These are phyloP conservation scores for Teunomyces panamensis DNA, from an alignment of 805 yeast species.

Conservation along the genomic window DNA sequence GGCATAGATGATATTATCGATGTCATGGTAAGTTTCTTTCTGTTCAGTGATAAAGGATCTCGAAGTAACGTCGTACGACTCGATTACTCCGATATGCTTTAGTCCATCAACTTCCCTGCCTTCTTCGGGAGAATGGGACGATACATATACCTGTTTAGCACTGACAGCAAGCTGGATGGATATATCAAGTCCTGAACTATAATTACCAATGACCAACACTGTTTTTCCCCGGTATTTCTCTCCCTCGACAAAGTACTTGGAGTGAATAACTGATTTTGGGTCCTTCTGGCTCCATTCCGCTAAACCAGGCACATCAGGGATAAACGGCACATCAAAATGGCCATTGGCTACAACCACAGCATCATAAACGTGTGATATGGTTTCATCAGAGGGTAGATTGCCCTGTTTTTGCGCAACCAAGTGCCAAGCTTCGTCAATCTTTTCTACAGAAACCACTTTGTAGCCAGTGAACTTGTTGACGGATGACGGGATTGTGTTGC, in stretches of 20 bases:
- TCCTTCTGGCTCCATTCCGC: conserved; percentile 16
- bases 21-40: conserved; percentile 10
- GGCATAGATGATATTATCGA: conserved; percentile 20
- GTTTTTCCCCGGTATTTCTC: conserved; percentile 9
- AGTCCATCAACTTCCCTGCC: not conserved
- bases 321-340: conserved; percentile 20
- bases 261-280: conserved; percentile 17
- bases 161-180: conserved; percentile 10
- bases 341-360: conserved; percentile 25
- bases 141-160: conserved; percentile 13
- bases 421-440: conserved; percentile 9
- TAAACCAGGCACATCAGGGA: conserved; percentile 20
- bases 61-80: conserved; percentile 1
- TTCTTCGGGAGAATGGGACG: conserved; percentile 5
- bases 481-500: conserved; percentile 11
- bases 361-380: conserved; percentile 12
- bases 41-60: conserved; percentile 10
- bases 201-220: conserved; percentile 27
- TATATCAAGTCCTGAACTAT: conserved; percentile 20
- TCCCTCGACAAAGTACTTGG: conserved; percentile 18
- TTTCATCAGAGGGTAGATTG: not conserved
- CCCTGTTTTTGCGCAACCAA: not conserved
- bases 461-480: conserved; percentile 9
- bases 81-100: conserved; percentile 1
- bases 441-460: conserved; percentile 12